Percentiles rank a stretch among this genome's conserved stretches.
These are phyloP conservation scores for Amanita inopinata DNA, from an alignment of 768 basidiomycete genomes.

Conservation along the genomic window DNA sequence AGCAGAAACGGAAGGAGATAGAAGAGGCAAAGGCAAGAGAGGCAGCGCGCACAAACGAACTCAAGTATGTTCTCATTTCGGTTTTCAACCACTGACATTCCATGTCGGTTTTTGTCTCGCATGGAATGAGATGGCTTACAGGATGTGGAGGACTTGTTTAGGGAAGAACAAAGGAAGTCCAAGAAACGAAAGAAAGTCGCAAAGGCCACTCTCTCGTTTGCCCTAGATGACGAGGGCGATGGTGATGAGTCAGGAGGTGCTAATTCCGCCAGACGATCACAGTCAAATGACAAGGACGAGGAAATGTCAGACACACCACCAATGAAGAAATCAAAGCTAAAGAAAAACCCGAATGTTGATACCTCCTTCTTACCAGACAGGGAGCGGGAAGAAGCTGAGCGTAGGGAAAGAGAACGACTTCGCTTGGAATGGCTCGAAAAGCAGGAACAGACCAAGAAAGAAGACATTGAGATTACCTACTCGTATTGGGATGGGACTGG, in stretches of 20 bases:
- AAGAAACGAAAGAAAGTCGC: conserved; percentile 91
- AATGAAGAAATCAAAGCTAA: conserved; percentile 67
- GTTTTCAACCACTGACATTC: conserved; percentile 9
- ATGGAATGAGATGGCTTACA: conserved; percentile 50
- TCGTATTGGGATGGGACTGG: conserved; percentile 99
- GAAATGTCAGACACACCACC: conserved; percentile 25
- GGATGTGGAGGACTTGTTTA: conserved; percentile 77
- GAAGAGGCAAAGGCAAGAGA: conserved; percentile 89
- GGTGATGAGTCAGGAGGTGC: conserved; percentile 26
- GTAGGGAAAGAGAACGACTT: conserved; percentile 79
- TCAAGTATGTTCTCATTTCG: conserved; percentile 63
- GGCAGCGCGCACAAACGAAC: conserved; percentile 73
- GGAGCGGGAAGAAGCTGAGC: conserved; percentile 91
- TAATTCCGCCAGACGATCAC: conserved; percentile 20
- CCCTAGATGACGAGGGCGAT: conserved; percentile 62
- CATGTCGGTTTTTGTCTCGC: conserved; percentile 9
- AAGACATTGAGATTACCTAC: conserved; percentile 87
- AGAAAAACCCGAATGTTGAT: conserved; percentile 94
- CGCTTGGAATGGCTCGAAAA: conserved; percentile 83
- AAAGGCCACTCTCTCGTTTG: conserved; percentile 88
- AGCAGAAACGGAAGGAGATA: conserved; percentile 76
- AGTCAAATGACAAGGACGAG: conserved; percentile 31
- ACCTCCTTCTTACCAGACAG: conserved; percentile 97
- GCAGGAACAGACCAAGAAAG: conserved; percentile 49
- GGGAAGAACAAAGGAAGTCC: conserved; percentile 73